These are phyloP conservation scores for Pugionium cornutum DNA, from an alignment of 345 rosid genomes.

Conservation along the genomic window DNA sequence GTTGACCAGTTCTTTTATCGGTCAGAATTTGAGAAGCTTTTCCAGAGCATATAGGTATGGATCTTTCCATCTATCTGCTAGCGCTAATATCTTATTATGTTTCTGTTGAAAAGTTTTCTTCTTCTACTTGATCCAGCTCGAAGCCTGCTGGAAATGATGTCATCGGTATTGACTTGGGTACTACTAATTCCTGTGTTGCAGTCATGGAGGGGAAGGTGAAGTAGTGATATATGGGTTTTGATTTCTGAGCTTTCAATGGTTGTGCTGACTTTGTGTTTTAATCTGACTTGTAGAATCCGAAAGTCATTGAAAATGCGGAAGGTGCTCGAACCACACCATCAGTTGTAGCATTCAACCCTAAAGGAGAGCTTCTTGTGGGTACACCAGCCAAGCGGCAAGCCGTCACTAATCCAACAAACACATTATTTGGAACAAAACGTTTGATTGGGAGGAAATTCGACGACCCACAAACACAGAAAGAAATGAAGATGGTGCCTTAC, in stretches of 20 bases:
- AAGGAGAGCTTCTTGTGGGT: constrained; percentile 79
- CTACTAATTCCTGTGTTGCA: constrained; percentile 96
- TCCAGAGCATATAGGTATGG: constrained; percentile 80
- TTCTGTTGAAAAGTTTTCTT: neutral
- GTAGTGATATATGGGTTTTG: neutral
- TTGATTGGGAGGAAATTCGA: constrained; percentile 76
- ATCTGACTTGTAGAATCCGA: constrained; percentile 55
- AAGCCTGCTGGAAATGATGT: constrained; percentile 86
- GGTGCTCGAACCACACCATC: constrained; percentile 93
- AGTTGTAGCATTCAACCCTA: constrained; percentile 75
- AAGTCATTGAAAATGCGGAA: constrained; percentile 88
- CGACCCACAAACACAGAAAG: constrained; percentile 79
- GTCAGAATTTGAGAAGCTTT: constrained; percentile 52
- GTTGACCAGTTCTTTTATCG: constrained; percentile 41
- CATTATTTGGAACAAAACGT: constrained; percentile 77
- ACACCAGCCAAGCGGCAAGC: constrained; percentile 94
- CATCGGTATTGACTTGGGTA: constrained; percentile 95
- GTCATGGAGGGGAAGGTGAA: constrained; percentile 97
- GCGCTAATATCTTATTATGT: neutral
- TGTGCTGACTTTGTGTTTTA: constrained; percentile 7
- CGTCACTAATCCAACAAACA: constrained; percentile 86
- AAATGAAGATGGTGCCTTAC: constrained; percentile 86
- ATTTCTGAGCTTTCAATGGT: neutral
- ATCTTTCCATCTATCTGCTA: constrained; percentile 6
- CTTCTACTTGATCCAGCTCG: constrained; percentile 47